Evolutionary conservation across 495 filamentous ascomycete genomes (phyloP), one percentile per base, ranked within the genome.

Genomic region (Lasiosphaeris hirsuta): DNA sequence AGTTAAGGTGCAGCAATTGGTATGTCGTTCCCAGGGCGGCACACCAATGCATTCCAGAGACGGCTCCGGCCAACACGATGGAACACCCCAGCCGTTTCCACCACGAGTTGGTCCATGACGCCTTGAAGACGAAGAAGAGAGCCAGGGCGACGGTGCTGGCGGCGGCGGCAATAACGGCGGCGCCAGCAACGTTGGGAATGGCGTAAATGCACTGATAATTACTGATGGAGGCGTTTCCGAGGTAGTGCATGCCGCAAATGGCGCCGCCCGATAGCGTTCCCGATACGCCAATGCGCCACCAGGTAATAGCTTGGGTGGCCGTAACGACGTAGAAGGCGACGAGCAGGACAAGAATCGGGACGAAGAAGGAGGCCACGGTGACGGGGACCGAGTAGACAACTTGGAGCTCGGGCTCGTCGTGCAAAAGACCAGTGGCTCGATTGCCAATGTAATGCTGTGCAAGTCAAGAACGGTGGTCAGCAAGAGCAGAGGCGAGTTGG

Each of bases 1-100:
- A 58, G 58, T 56, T 73, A 52, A 67, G 39, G 23, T 62, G 67
- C 59, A 66, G 72, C 64, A 80, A 54, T n/a, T 66, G 72, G 65
- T 92, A 94, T 3, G 64, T 50, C 1, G 89, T 92, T 7, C 91
- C 90, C 11, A 84, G 72, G 3, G 86, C 78, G 11, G 89, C 90
- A 14, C 85, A 85, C 89, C 90, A 96, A 65, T 96, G 90, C 90
- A 96, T 94, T 2, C 88, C 90, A 15, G 84, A 90, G 3, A 93
- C 90, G 37, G 87, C 88, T 11, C 78, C 72, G 19, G 89, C 87
- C 37, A 96, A 75, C 7, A 92, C 52, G 19, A 80, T 66, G 7
- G 87, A 89, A 61, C 84, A 89, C 3, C 85, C 52, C 17, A 77
- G 65, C 56, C 90, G 77, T 61, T 88, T 89, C 86, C 84, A 90